Evolutionary conservation across 2,329 filamentous ascomycete species (phyloP).

Genomic region (Diaporthe caulivora): DNA sequence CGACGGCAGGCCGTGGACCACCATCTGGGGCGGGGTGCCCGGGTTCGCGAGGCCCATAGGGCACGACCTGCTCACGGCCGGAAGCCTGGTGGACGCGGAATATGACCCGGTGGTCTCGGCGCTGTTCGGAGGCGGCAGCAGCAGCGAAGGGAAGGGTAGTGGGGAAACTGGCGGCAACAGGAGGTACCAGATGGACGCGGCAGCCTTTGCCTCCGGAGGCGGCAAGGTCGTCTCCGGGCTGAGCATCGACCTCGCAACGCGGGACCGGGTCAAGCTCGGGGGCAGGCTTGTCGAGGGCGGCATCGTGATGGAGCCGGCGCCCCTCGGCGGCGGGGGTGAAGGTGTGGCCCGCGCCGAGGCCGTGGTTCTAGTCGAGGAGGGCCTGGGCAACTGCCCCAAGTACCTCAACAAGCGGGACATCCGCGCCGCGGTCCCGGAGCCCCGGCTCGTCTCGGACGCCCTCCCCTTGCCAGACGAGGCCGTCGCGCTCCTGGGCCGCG

Average conservation of each 20-base stretch:
- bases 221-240: constrained; percentile 61
- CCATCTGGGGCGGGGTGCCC: constrained; percentile 79
- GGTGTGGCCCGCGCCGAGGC: constrained; percentile 60
- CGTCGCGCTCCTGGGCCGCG: constrained; percentile 68
- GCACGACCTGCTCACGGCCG: constrained; percentile 73
- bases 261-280: constrained; percentile 80
- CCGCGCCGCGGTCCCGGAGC: constrained; percentile 63
- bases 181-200: constrained; percentile 55
- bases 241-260: constrained; percentile 74
- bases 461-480: constrained; percentile 65
- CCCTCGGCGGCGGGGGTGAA: constrained; percentile 44
- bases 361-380: constrained; percentile 77
- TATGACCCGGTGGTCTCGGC: constrained; percentile 79
- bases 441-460: constrained; percentile 54
- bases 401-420: constrained; percentile 84
- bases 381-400: constrained; percentile 87
- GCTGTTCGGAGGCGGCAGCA: constrained; percentile 60
- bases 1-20: constrained; percentile 78
- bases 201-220: constrained; percentile 50
- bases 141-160: too few species aligned
- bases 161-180: constrained; percentile 53
- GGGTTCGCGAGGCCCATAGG: constrained; percentile 76
- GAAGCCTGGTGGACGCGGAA: constrained; percentile 68
- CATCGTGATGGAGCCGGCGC: constrained; percentile 52
- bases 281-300: constrained; percentile 77